Percentiles rank a stretch among this genome's conserved stretches.
These are phyloP conservation scores for Platismatia glauca DNA, from an alignment of 495 filamentous ascomycete species.

Conservation along the genomic window DNA sequence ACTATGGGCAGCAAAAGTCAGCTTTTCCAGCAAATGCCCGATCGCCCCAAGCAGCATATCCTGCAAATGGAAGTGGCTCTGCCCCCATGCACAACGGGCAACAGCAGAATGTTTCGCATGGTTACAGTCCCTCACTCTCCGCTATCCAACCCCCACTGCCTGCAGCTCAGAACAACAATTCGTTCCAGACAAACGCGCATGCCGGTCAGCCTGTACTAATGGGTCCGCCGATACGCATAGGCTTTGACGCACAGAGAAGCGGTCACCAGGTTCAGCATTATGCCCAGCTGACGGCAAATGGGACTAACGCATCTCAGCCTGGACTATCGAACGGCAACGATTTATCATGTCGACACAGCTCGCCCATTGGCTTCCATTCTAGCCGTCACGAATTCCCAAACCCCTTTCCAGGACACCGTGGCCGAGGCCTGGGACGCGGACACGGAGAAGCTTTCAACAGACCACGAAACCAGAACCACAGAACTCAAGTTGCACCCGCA, in stretches of 20 bases:
- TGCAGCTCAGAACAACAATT: neutral
- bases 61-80: constrained; percentile 23
- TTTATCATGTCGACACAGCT: constrained; percentile 15
- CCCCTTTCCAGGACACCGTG: constrained; percentile 5
- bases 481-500: constrained; percentile 44
- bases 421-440: constrained; percentile 32
- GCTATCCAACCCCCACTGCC: neutral
- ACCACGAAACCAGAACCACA: constrained; percentile 31
- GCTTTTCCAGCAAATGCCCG: neutral
- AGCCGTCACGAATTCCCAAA: constrained; percentile 24
- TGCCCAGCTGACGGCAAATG: constrained; percentile 38
- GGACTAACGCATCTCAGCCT: constrained; percentile 23
- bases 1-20: constrained; percentile 23
- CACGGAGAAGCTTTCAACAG: constrained; percentile 37
- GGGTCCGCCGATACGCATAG: constrained; percentile 51
- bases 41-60: constrained; percentile 18
- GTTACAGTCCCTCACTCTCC: neutral
- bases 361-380: constrained; percentile 5
- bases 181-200: neutral
- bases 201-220: constrained; percentile 43
- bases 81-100: constrained; percentile 18
- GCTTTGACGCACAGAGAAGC: constrained; percentile 38
- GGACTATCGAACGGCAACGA: constrained; percentile 24
- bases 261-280: constrained; percentile 29
- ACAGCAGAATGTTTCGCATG: neutral